Evolutionary conservation across 2,329 filamentous ascomycete species (phyloP).

Genomic region (Diaporthe vexans): DNA sequence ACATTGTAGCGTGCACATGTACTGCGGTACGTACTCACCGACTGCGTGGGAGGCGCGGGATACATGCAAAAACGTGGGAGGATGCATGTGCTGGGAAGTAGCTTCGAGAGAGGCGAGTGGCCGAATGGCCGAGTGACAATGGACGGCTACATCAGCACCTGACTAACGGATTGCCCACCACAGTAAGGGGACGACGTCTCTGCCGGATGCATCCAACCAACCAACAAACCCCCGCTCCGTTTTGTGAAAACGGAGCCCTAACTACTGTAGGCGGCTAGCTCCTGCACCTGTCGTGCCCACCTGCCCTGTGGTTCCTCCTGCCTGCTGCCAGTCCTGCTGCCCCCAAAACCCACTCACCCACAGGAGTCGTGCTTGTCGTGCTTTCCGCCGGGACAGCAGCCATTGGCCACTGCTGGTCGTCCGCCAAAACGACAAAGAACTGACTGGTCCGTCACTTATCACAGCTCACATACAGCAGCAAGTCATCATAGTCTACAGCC

Average conservation of each 20-base stretch:
- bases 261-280: too few relatives aligned
- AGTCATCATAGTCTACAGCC: background rate
- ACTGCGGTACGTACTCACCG: conserved; percentile 5
- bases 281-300: too few relatives aligned
- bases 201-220: conserved; percentile 1
- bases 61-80: conserved; percentile 26
- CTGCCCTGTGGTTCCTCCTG: conserved; percentile 1
- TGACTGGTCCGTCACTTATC: conserved; percentile 34
- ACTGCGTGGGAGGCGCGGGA: background rate
- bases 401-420: background rate
- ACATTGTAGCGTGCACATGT: background rate
- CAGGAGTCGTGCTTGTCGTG: conserved; percentile 7
- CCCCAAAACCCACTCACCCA: background rate
- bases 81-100: conserved; percentile 17
- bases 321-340: background rate
- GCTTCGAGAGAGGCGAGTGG: conserved; percentile 7
- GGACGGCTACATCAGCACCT: background rate
- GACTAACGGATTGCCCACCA: conserved; percentile 12
- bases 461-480: conserved; percentile 27
- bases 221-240: background rate
- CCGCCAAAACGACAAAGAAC: background rate
- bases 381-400: background rate
- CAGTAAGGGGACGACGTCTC: too few relatives aligned
- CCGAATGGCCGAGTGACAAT: background rate
- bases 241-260: conserved; percentile 12